A percentile compares a stretch with the other conserved stretches of the same genome.
Conservation (phyloP, 2,329 filamentous ascomycete genomes). For the Fusarium continuum region DNA sequence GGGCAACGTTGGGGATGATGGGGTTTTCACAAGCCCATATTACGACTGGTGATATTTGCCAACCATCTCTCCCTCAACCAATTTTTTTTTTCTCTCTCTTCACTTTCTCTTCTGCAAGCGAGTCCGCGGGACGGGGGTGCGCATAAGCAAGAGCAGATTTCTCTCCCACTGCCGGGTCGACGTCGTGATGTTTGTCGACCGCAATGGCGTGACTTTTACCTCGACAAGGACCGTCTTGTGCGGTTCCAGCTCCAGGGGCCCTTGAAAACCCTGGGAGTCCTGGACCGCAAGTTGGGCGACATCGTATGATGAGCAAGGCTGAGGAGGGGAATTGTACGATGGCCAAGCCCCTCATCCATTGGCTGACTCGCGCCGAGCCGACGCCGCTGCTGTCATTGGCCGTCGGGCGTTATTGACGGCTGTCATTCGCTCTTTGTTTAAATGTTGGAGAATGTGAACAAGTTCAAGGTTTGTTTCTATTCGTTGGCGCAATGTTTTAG, state of each 20-base stretch:
- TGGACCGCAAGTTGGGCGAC: constrained; percentile 43
- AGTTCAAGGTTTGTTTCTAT: constrained; percentile 22
- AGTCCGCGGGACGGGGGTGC: constrained; percentile 17
- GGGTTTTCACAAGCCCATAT: constrained; percentile 8
- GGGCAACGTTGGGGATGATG: constrained; percentile 24
- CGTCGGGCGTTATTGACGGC: background rate
- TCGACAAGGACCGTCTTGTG: constrained; percentile 39
- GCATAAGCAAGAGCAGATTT: constrained; percentile 25
- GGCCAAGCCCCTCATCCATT: constrained; percentile 38
- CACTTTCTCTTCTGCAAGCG: constrained; percentile 21
- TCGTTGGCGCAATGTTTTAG: constrained; percentile 11
- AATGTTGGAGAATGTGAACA: constrained; percentile 14
- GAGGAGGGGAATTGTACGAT: constrained; percentile 48
- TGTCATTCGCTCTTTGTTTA: constrained; percentile 26
- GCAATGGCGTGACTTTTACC: constrained; percentile 45
- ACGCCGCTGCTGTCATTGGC: constrained; percentile 24
- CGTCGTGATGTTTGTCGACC: constrained; percentile 43
- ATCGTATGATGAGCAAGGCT: constrained; percentile 54
- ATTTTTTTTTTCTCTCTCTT: constrained; percentile 4
- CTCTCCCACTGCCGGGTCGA: constrained; percentile 37
- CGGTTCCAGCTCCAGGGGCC: constrained; percentile 39
- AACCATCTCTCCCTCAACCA: constrained; percentile 16
- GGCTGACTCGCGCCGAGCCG: constrained; percentile 28
- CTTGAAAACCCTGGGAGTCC: constrained; percentile 36
- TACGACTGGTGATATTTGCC: constrained; percentile 22